A percentile compares a stretch with the other conserved stretches of the same genome.
Evolutionary conservation across 2,329 filamentous ascomycete species (phyloP).

Genomic region (Ceratocystis papillata): DNA sequence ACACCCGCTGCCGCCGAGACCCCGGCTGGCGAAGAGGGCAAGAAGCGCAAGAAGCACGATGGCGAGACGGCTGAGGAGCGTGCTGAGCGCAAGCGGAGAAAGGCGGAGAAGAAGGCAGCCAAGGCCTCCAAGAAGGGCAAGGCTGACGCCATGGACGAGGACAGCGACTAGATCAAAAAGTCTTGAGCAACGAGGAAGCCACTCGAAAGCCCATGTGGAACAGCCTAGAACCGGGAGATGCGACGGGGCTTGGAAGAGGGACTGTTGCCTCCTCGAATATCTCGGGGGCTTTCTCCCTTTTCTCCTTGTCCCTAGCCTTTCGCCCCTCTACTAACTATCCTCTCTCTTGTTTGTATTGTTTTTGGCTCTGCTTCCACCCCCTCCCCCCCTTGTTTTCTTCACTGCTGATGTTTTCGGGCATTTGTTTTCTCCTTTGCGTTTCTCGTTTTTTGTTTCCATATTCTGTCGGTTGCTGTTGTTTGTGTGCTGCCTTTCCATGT

Average conservation of each 20-base stretch:
- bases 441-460: slow-evolving; percentile 11
- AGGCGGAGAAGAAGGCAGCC: slow-evolving; percentile 50
- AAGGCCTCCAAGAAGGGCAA: slow-evolving; percentile 47
- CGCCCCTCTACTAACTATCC: too few species aligned
- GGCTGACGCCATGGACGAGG: slow-evolving; percentile 40
- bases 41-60: slow-evolving; percentile 71
- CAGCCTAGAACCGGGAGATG: not conserved
- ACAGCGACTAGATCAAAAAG: slow-evolving; percentile 38
- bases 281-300: too few species aligned
- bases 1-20: slow-evolving; percentile 34
- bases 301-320: too few species aligned
- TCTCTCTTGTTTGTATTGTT: too few species aligned
- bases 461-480: slow-evolving; percentile 14
- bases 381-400: not conserved
- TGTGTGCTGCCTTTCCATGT: slow-evolving; percentile 11
- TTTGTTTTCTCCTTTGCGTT: not conserved
- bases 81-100: slow-evolving; percentile 49
- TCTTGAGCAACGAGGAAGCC: not conserved
- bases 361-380: not conserved
- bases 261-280: too few species aligned
- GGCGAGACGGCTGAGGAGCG: slow-evolving; percentile 62
- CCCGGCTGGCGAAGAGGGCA: slow-evolving; percentile 45
- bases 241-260: too few species aligned
- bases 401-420: slow-evolving; percentile 2
- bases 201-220: not conserved